Percentiles rank a stretch among this genome's conserved stretches.
phyloP scores from a whole-genome alignment of 2,329 filamentous ascomycete species.

The Diaporthe australafricana region DNA sequence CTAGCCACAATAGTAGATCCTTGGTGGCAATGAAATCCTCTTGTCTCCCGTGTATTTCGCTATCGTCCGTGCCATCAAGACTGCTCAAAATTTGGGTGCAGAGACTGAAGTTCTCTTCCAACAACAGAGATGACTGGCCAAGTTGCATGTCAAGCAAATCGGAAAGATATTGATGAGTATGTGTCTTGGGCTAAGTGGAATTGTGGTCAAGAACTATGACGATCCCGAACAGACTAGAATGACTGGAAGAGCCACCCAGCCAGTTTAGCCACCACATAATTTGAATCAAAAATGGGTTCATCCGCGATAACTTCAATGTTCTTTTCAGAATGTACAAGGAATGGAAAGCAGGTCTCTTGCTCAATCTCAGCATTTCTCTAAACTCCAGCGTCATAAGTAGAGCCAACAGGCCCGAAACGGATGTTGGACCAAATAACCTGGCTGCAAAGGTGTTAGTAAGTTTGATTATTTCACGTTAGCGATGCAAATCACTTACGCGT shows the following conservation, averaged over 20 bases:
- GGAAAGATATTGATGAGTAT: neutral
- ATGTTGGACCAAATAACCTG: constrained; percentile 43
- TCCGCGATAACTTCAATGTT: neutral
- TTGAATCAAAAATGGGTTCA: neutral
- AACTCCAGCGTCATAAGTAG: constrained; percentile 39
- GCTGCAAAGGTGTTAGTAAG: neutral
- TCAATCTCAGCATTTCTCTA: neutral
- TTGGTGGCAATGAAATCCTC: too few species aligned
- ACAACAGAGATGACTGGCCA: too few species aligned
- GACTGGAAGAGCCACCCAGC: neutral
- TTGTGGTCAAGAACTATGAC: neutral
- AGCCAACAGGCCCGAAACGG: constrained; percentile 40
- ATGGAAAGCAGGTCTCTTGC: constrained; percentile 6
- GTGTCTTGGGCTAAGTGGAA: neutral
- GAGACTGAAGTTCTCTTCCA: too few species aligned
- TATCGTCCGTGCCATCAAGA: too few species aligned
- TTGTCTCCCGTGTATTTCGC: too few species aligned
- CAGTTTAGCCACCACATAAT: neutral
- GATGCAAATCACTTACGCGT: constrained; percentile 34
- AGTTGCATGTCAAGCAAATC: neutral
- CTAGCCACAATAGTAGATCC: too few species aligned
- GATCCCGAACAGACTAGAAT: neutral
- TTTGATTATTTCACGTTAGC: neutral
- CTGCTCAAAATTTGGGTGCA: neutral
- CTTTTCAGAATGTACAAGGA: constrained; percentile 23